Base-by-base conservation (phyloP, 305 asterid species). In the Coffea humblotiana region DNA sequence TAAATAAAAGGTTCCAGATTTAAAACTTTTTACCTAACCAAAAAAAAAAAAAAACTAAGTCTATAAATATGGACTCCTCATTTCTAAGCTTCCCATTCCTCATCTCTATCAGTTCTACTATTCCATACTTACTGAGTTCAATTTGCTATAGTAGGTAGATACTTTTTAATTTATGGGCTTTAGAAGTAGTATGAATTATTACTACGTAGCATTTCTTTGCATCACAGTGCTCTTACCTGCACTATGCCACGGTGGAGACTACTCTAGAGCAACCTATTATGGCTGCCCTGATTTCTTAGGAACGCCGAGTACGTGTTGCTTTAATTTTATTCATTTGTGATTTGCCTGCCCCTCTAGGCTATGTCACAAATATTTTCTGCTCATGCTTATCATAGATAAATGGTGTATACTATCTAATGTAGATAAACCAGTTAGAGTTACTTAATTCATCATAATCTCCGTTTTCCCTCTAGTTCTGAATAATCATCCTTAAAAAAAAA, bases 231-330 rank as follows among this genome's bases (percentile, higher is more conserved):
- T n/a, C 89, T 74, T 75, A 43, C 88, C 85, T 73, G 77, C 85
- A 81, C 49, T 77, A 11, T 81, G 85, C 79, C 81, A n/a, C 23
- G 3, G 78, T 21, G 68, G 37, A 45, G 81, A 87, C 43, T 79
- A 77, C 87, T 77, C 92, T 29, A 91, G 93, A 87, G 98, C 98
- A 14, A 92, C 98, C 76, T 94, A 78, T 84, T 94, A 88, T 77
- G 98, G 97, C 9, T 91, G 98, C 87, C 97, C 98, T 12, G 92
- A 91, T 12, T 92, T 97, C 90, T 2, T 37, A n/a, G 98, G 89
- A 65, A 90, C 79, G 49, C 91, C 94, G 13, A 88, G 98, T 94
- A 90, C 47, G 87, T 80, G 7, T 37, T 12, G 72, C 49, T 43
- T 29, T 48, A 23, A 40, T 5, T 23, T 54, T 10, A 18, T 4